Percentiles rank a stretch among this genome's conserved stretches.
Evolutionary conservation across 371 early-diverging fungal species (phyloP).

Genomic region (Mucor circinelloides): DNA sequence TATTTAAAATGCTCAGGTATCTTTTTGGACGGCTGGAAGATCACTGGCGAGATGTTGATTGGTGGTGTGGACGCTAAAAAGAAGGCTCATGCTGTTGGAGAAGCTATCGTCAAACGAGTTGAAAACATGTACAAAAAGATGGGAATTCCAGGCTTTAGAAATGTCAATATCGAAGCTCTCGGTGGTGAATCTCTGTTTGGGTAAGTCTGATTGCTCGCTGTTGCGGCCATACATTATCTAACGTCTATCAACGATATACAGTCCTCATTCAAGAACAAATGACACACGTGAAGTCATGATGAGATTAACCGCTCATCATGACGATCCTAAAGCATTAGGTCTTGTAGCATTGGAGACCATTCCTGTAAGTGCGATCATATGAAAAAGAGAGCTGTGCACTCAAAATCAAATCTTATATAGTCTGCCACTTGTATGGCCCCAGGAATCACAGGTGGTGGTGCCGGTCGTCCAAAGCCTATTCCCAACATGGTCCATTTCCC

Average conservation of each 20-base stretch:
- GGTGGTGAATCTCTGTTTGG: conserved; percentile 77
- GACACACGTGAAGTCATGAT: conserved; percentile 68
- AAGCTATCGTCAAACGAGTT: conserved; percentile 63
- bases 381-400: neutral
- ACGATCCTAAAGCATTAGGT: conserved; percentile 56
- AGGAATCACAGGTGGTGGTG: conserved; percentile 68
- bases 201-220: conserved; percentile 32
- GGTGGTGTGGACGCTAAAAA: conserved; percentile 70
- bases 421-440: conserved; percentile 79
- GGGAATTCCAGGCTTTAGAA: conserved; percentile 56
- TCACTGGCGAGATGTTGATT: conserved; percentile 66
- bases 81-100: conserved; percentile 67
- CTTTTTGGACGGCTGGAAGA: conserved; percentile 71
- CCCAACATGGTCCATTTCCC: conserved; percentile 74
- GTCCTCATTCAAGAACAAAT: conserved; percentile 52
- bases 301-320: conserved; percentile 65
- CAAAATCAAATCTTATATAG: conserved; percentile 24
- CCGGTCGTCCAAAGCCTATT: conserved; percentile 66
- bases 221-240: neutral
- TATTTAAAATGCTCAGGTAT: conserved; percentile 73
- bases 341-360: conserved; percentile 70
- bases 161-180: conserved; percentile 61
- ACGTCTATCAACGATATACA: conserved; percentile 6
- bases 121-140: conserved; percentile 50
- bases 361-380: conserved; percentile 45